phyloP scores from a whole-genome alignment of 129 eudicot species.

The Chrysanthemum makinoi region DNA sequence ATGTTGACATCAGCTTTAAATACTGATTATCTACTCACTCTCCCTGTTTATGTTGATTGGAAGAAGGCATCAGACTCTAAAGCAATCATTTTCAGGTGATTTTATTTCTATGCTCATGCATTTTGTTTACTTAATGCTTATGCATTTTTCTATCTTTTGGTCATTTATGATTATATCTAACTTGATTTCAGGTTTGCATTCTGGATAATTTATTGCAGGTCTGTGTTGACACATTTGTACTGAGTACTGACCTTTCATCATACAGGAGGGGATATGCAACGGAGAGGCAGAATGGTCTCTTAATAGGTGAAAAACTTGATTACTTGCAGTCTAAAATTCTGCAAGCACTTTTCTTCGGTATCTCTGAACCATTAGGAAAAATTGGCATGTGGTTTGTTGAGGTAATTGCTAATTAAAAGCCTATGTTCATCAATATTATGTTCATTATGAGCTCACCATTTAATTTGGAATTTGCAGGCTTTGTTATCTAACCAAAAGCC shows the following conservation, averaged over 20 bases:
- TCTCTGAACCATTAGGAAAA: constrained; percentile 68
- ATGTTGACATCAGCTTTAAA: constrained; percentile 84
- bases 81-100: constrained; percentile 86
- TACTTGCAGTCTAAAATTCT: constrained; percentile 87
- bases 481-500: neutral
- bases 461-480: neutral
- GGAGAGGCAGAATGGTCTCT: constrained; percentile 83
- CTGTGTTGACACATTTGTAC: constrained; percentile 32
- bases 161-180: neutral
- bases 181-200: constrained; percentile 28
- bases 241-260: constrained; percentile 37
- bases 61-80: constrained; percentile 82
- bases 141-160: neutral
- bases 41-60: constrained; percentile 95
- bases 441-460: neutral
- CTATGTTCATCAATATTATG: neutral
- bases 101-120: constrained; percentile 8
- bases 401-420: constrained; percentile 40
- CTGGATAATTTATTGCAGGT: constrained; percentile 39
- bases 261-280: constrained; percentile 95
- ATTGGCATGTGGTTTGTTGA: constrained; percentile 56
- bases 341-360: constrained; percentile 53
- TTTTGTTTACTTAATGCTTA: neutral
- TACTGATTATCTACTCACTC: constrained; percentile 88
- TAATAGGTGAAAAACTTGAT: constrained; percentile 83